Evolutionary conservation across 2,329 filamentous ascomycete genomes (phyloP), one percentile per base, ranked within the genome.

Genomic region (Colletotrichum tropicicola): DNA sequence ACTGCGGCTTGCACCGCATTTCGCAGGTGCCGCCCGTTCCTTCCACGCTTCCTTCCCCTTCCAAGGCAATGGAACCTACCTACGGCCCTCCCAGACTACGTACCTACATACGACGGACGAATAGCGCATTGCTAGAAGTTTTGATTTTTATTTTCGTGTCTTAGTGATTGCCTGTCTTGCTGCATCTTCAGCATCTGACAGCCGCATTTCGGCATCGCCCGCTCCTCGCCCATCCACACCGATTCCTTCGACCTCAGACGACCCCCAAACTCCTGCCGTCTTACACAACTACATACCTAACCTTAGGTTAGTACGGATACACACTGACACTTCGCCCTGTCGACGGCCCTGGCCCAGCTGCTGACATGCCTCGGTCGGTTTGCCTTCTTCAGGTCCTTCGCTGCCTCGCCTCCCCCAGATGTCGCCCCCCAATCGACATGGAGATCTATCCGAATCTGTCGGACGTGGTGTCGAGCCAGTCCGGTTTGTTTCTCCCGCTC

Each of bases 371-470:
- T 27, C 43, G 54, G 54, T 2, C 41, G 8, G 41, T 48, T 47
- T 57, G 30, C 54, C 49, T 47, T n/a, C 30, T 57, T 57, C 28
- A 37, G 32, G 43, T 9, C 27, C 13, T 19, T 39, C 13, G 28
- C 7, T 28, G 37, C 17, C 28, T 41, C 32, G 21, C 32, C 48
- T n/a, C 39, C 41, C 48, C 48, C 56, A 48, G 56, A 53, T 41
- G 25, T 45, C 21, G 10, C 32, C 45, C 37, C 39, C 28, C 43
- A 25, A 48, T 58, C 55, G 39, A 43, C 41, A 54, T 64, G 47
- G 55, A 35, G 15, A 27, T 51, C 17, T 43, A 32, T 21, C 48
- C 49, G 43, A 43, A 44, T 47, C 32, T 19, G 32, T 17, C 41
- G 19, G 5, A 47, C 19, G 10, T 37, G 28, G 6, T 47, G 10